Base-by-base conservation (phyloP, 2,329 filamentous ascomycete species). In the Monosporascus sp. region DNA sequence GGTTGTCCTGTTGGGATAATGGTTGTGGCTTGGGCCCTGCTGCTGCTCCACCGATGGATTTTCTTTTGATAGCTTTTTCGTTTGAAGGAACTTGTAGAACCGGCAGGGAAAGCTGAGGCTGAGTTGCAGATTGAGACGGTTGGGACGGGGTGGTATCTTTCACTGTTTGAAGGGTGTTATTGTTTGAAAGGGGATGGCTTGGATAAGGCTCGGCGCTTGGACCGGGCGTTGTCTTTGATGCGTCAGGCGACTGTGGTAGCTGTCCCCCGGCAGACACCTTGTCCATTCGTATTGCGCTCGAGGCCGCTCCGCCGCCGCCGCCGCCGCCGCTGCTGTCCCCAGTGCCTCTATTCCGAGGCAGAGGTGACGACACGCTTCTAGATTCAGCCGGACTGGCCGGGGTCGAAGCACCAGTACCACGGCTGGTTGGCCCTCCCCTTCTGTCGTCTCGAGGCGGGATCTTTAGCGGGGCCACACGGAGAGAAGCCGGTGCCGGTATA, bases 381-480 rank as follows among this genome's bases (percentile, higher is more conserved):
- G 69, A 65, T 41, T 55, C 63, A 38, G 58, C 57, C 38, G 66
- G 63, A 48, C 62, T 63, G 31, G 68, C 60, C 60, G 70, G 68
- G 56, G 70, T 67, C 47, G 65, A 55, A 50, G 56, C 55, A 53
- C 52, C 56, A 31, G 54, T 37, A 48, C 55, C 57, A 60, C 59
- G 60, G 45, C 58, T 64, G 49, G 61, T 4, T 20, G 9, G 18
- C 22, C 18, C 39, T 43, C n/a, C 63, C 37, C 73, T 72, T 61
- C 74, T 80, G 62, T 69, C 75, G 62, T 69, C 77, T 65, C 75
- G 82, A 43, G 72, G 72, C 17, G 79, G 77, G 52, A 87, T 72
- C 55, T 71, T 78, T 43, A 87, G 69, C n/a, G 83, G 81, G 53
- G 78, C 70, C 15, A 78, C 79, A 54, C 75, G 71, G 43, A 72